These are phyloP conservation scores for Coniochaeta sp. DNA, from an alignment of 2,329 filamentous ascomycete species.

Conservation along the genomic window DNA sequence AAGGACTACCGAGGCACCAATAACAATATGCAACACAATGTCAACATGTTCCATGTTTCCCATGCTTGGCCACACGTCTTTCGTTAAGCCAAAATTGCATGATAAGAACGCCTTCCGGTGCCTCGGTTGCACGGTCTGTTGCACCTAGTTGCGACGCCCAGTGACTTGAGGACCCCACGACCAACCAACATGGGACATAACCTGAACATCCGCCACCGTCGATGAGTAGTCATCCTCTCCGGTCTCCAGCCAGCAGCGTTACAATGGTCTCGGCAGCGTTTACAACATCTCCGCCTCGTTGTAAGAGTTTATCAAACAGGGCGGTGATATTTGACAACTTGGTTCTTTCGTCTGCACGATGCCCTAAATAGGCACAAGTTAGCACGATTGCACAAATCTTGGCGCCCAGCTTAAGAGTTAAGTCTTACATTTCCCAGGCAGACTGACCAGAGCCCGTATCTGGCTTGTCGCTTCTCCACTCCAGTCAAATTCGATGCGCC, in stretches of 20 bases:
- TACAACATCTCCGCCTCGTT: conserved; percentile 45
- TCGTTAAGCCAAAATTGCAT: background rate
- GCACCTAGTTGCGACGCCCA: background rate
- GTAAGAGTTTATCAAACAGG: conserved; percentile 53
- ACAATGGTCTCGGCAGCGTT: conserved; percentile 51
- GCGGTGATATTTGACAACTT: conserved; percentile 49
- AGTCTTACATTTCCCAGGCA: conserved; percentile 57
- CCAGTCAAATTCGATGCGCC: conserved; percentile 64
- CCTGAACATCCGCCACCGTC: background rate
- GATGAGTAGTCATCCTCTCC: conserved; percentile 7
- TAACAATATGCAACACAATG: background rate
- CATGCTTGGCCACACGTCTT: background rate
- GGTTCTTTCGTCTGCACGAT: conserved; percentile 47
- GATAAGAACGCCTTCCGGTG: background rate
- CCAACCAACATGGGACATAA: background rate
- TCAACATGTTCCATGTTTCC: background rate
- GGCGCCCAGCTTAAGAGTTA: background rate
- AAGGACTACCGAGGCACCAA: background rate
- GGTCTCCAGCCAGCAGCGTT: conserved; percentile 47
- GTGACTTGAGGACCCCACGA: background rate
- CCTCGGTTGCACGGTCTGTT: background rate
- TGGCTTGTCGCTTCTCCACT: conserved; percentile 60
- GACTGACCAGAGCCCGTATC: conserved; percentile 44
- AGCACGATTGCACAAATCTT: background rate
- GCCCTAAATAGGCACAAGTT: conserved; percentile 37